These are phyloP conservation scores for Podila clonocystis DNA, from an alignment of 192 early-diverging fungal genomes.

Conservation along the genomic window DNA sequence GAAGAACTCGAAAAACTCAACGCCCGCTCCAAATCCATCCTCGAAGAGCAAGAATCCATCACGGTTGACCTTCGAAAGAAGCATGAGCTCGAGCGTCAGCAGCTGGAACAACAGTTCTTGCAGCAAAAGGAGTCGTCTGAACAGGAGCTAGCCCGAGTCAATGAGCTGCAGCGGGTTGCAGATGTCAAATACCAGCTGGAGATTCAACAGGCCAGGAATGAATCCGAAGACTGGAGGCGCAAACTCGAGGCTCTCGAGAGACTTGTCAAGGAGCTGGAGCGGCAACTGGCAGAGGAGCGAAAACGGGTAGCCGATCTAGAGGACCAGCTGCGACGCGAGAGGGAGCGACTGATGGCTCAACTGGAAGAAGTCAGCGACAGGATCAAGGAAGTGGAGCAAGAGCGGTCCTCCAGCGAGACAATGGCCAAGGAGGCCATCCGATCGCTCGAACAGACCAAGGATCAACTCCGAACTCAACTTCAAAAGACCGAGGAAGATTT, in stretches of 20 bases:
- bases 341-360: constrained; percentile 10
- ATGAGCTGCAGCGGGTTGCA: background rate
- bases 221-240: constrained; percentile 19
- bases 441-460: constrained; percentile 13
- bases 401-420: background rate
- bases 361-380: constrained; percentile 5
- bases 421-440: constrained; percentile 2
- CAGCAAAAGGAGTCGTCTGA: constrained; percentile 10
- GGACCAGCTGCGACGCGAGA: constrained; percentile 16
- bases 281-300: constrained; percentile 16
- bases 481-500: background rate
- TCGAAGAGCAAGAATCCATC: constrained; percentile 30
- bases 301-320: constrained; percentile 15
- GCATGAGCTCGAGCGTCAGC: constrained; percentile 10
- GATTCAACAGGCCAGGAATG: constrained; percentile 5
- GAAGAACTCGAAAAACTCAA: constrained; percentile 34
- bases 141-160: background rate
- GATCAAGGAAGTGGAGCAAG: constrained; percentile 10
- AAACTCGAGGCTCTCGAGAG: constrained; percentile 26
- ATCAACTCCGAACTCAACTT: constrained; percentile 3
- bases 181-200: constrained; percentile 6
- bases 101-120: constrained; percentile 12
- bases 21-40: constrained; percentile 5
- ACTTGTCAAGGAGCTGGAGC: constrained; percentile 20
- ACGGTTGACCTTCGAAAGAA: background rate